Evolutionary conservation across 1,284 basidiomycete species (phyloP).

Genomic region (Irpex sp.): DNA sequence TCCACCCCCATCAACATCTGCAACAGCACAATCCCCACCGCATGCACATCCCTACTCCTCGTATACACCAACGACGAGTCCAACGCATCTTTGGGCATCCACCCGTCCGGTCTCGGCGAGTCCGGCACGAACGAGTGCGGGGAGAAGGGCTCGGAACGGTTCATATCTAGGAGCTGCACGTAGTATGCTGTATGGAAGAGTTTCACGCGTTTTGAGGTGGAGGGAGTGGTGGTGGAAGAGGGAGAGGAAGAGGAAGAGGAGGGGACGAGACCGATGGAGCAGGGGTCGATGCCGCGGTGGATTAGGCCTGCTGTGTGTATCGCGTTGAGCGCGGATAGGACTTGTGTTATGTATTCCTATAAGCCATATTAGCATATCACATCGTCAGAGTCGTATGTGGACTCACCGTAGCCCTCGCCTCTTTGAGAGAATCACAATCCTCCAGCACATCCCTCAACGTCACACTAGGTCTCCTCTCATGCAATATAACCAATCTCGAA

Average conservation of each 20-base stretch:
- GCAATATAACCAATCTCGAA: conserved; percentile 57
- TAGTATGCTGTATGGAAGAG: conserved; percentile 61
- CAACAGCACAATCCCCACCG: conserved; percentile 66
- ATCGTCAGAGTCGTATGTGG: background rate
- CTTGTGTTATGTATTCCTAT: conserved; percentile 69
- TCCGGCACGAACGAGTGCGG: conserved; percentile 38
- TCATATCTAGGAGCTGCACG: conserved; percentile 63
- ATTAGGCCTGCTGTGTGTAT: conserved; percentile 61
- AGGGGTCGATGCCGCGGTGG: conserved; percentile 58
- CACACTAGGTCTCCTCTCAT: conserved; percentile 60
- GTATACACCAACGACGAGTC: conserved; percentile 72
- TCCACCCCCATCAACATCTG: conserved; percentile 76
- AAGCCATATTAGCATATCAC: background rate
- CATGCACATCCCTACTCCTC: conserved; percentile 67
- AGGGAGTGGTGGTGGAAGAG: conserved; percentile 24
- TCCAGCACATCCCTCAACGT: conserved; percentile 66
- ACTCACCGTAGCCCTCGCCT: conserved; percentile 61
- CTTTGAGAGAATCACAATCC: conserved; percentile 61
- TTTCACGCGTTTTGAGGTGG: conserved; percentile 59
- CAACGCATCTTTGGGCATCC: conserved; percentile 65
- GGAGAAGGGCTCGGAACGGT: conserved; percentile 70
- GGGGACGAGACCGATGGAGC: conserved; percentile 55
- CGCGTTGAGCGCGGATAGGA: conserved; percentile 60
- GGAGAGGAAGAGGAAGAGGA: conserved; percentile 8
- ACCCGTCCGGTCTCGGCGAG: conserved; percentile 50